Base-by-base conservation (phyloP, 2,329 filamentous ascomycete species). In the Fragosphaeria purpurea region DNA sequence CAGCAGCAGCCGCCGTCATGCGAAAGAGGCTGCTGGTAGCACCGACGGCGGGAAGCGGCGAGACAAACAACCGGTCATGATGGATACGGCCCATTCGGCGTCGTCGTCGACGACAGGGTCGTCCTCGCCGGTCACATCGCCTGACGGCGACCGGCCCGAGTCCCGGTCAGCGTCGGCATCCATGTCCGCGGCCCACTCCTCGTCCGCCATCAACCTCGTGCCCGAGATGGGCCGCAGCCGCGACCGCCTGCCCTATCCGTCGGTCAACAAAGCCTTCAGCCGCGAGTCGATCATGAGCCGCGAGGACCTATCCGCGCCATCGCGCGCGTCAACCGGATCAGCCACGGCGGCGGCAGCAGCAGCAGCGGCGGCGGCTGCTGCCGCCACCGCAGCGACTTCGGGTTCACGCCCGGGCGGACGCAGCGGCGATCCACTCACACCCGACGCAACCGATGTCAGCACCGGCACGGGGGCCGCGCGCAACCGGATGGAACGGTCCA, bases 231-330 rank as follows among this genome's bases (percentile, higher is more conserved):
- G 66, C 44, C 63, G 67, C 43, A 69, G 64, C 53, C 63, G 60
- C 46, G 71, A 75, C 48, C 73, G 74, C 33, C 63, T 86, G 41
- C 84, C 87, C 6, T 95, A 95, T 63, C 88, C 89, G 2, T 76
- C 77, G 9, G 88, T 94, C 67, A 93, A 86, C 68, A 96, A 94
- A 68, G 86, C 86, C 10, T 88, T 95, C 66, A 94, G 88, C 73
- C 93, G 89, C 66, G 91, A 96, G 69, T 75, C 80, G 43, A 79
- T 95, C 49, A 74, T 79, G 56, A 83, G 80, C 62, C 72, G 72
- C 48, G 77, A 82, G 44, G 73, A 79, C 48, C 57, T 77, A 46
- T 63, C 67, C 31, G 57, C 59, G 41, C 62, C 61, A 46, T 64
- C 50, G 12, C 44, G 43, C 4, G 38, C 46, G 10, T 45, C 49